Base-by-base conservation (phyloP, 495 filamentous ascomycete genomes). In the Hypoxylon lienhwacheense region DNA sequence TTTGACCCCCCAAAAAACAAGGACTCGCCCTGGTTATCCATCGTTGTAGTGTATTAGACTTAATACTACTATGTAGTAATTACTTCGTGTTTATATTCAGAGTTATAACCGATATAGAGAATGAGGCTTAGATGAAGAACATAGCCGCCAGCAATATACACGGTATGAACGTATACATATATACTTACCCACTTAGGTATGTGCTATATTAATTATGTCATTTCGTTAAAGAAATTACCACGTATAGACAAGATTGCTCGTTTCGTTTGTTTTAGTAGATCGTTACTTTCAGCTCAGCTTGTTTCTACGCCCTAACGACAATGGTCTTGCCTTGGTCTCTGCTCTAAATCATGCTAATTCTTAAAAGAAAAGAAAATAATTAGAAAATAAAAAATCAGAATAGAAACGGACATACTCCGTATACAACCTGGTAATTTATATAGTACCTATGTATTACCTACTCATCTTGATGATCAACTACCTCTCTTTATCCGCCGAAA, bases 401-500 rank as follows among this genome's bases (percentile, higher is more conserved):
- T n/a, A n/a, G n/a, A n/a, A n/a, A n/a, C n/a, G n/a, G n/a, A n/a
- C n/a, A n/a, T n/a, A n/a, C n/a, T n/a, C n/a, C n/a, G n/a, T n/a
- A n/a, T n/a, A n/a, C n/a, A n/a, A n/a, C n/a, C n/a, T n/a, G n/a
- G n/a, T n/a, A n/a, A n/a, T n/a, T n/a, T n/a, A n/a, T n/a, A n/a
- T n/a, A n/a, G n/a, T n/a, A n/a, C n/a, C n/a, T n/a, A n/a, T n/a
- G n/a, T n/a, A n/a, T n/a, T n/a, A n/a, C n/a, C n/a, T n/a, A n/a
- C n/a, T n/a, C n/a, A n/a, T n/a, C n/a, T n/a, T n/a, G 24, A 22
- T n/a, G 5, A 59, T 63, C 44, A 29, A 50, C 54, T 45, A 50
- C n/a, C n/a, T n/a, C 43, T 49, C 43, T 62, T 62, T 62, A 62
- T 46, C 59, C 59, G 59, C 53, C 43, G 20, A 40, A 57, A 56